A percentile compares a stretch with the other conserved stretches of the same genome.
phyloP scores from a whole-genome alignment of 768 basidiomycete species.

The Tubosaeta sp. region DNA sequence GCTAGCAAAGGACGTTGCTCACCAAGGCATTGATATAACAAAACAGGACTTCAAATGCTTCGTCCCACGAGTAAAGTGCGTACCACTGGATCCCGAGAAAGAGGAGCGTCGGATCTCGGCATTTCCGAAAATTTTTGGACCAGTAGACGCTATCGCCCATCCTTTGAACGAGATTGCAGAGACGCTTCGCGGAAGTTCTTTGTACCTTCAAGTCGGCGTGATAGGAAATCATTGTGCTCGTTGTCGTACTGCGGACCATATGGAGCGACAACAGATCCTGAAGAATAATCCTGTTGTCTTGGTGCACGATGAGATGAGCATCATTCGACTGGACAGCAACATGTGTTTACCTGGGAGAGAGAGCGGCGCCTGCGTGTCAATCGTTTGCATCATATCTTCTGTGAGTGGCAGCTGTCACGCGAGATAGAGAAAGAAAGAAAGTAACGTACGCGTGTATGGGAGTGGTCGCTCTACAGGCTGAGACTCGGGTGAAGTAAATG shows the following conservation, averaged over 20 bases:
- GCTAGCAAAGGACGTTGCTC: neutral
- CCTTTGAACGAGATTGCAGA: slow-evolving; percentile 25
- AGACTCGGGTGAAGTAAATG: neutral
- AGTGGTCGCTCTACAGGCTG: neutral
- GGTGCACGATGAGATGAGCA: neutral
- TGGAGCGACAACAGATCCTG: slow-evolving; percentile 37
- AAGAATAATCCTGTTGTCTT: slow-evolving; percentile 21
- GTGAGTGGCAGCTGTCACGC: neutral
- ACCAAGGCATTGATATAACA: slow-evolving; percentile 49
- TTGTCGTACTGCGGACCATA: slow-evolving; percentile 31
- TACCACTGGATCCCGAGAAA: slow-evolving; percentile 50
- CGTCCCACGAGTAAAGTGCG: slow-evolving; percentile 59
- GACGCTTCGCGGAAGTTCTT: slow-evolving; percentile 22
- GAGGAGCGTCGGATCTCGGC: slow-evolving; percentile 31
- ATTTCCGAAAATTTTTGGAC: slow-evolving; percentile 26
- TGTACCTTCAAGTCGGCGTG: slow-evolving; percentile 18
- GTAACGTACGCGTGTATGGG: slow-evolving; percentile 11
- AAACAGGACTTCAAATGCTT: slow-evolving; percentile 49
- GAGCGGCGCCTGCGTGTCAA: slow-evolving; percentile 31
- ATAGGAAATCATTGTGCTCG: slow-evolving; percentile 35
- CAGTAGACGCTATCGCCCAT: slow-evolving; percentile 34
- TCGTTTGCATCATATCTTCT: slow-evolving; percentile 17
- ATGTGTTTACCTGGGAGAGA: slow-evolving; percentile 14
- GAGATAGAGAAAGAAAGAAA: neutral
- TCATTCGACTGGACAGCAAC: neutral